Evolutionary conservation across 73 alveolate species (phyloP).

Genomic region (Tetrahymena malaccensis): DNA sequence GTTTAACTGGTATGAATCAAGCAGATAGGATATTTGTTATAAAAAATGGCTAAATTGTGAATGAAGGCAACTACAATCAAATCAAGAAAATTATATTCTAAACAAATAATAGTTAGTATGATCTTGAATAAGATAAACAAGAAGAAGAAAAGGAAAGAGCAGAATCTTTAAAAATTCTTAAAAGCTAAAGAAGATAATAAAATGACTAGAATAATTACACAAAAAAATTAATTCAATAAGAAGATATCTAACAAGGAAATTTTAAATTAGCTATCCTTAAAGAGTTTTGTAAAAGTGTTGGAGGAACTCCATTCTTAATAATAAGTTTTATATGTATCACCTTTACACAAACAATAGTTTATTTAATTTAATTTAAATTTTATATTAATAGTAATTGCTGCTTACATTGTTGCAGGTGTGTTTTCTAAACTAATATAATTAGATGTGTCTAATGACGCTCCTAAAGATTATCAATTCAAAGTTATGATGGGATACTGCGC

Average conservation of each 20-base stretch:
- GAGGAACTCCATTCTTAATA: background rate
- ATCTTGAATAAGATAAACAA: background rate
- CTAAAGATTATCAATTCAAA: background rate
- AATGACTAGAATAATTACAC: background rate
- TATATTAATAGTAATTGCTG: background rate
- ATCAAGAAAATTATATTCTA: no score
- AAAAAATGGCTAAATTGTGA: background rate
- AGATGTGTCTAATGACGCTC: background rate
- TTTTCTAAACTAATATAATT: background rate
- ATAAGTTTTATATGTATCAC: background rate
- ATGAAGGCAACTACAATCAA: background rate
- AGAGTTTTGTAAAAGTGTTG: background rate
- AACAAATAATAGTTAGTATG: background rate
- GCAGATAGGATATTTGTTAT: background rate
- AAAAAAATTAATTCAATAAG: background rate
- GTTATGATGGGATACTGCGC: background rate
- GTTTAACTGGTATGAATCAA: background rate
- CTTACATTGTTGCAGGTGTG: background rate
- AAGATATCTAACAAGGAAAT: background rate
- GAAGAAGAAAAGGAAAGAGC: background rate
- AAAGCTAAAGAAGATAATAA: background rate
- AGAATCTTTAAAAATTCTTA: background rate
- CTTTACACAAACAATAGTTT: background rate
- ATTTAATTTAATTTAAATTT: background rate
- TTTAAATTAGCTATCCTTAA: background rate